Base-by-base conservation (phyloP, 306 rosid genomes). In the Amphicarpaea edgeworthii region DNA sequence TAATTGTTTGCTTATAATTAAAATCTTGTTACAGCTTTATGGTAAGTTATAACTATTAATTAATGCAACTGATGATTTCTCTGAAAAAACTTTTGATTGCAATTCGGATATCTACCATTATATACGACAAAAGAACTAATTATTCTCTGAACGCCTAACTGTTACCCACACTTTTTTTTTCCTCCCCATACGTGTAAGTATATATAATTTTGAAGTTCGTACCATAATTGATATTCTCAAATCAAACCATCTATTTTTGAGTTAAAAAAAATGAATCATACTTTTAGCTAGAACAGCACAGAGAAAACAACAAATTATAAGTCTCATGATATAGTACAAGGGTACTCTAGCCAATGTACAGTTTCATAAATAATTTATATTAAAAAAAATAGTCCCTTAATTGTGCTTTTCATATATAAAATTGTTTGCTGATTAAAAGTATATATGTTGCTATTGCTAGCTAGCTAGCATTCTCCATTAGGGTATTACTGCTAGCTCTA, bases 11-110 rank as follows among this genome's bases (percentile, higher is more conserved):
- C 65, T 50, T n/a, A n/a, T n/a, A 43, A 21, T 26, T 55, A n/a
- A 24, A 26, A 32, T 14, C 53, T 23, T 61, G 66, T 68, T 62
- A 68, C 81, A 77, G 81, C 76, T 41, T 81, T 73, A 68, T 55
- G 0, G 7, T 3, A n/a, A 45, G 15, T 62, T 60, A 32, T 32
- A 23, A 47, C 23, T 73, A 43, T 73, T 79, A 53, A 28, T 30
- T 54, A 15, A 12, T 51, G 65, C 16, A 38, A 17, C 16, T 23
- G 7, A 20, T 72, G 75, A 64, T 72, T 82, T 40, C 54, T 32
- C 47, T 57, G 34, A 43, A 41, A 49, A 28, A 59, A 12, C 23
- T 43, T 37, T 43, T 66, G 26, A 43, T 78, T 63, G 58, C 53
- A 72, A 42, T 38, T 21, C 12, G 70, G 68, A 65, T 47, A 72